phyloP scores from a whole-genome alignment of 1,139 yeast genomes.

The Sugiyamaella sp. region DNA sequence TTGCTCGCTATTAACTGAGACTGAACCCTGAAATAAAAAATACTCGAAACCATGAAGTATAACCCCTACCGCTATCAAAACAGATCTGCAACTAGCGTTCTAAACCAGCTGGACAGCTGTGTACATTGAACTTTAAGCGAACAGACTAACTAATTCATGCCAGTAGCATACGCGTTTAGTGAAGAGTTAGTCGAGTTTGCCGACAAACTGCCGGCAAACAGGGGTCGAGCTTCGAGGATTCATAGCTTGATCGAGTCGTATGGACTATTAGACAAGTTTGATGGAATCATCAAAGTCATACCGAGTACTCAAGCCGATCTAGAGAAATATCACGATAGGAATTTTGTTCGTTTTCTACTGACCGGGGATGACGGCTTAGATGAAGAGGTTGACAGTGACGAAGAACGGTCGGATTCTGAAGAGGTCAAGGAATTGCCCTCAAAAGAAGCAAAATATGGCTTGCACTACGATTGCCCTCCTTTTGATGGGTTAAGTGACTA shows the following conservation, averaged over 20 bases:
- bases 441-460: conserved; percentile 33
- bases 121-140: too few relatives aligned
- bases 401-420: conserved; percentile 15
- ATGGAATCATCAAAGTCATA: conserved; percentile 23
- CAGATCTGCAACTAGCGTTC: not conserved
- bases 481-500: conserved; percentile 60
- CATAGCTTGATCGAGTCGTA: conserved; percentile 50
- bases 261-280: conserved; percentile 39
- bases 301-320: conserved; percentile 39
- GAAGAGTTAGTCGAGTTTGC: conserved; percentile 42
- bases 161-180: conserved; percentile 38
- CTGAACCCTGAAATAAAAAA: too few relatives aligned
- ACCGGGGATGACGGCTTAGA: conserved; percentile 35
- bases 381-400: conserved; percentile 25
- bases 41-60: not conserved
- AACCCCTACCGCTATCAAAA: conserved; percentile 14
- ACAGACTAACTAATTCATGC: too few relatives aligned
- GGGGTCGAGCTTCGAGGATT: conserved; percentile 54
- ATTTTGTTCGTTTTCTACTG: conserved; percentile 45
- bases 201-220: conserved; percentile 57
- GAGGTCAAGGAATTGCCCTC: not conserved
- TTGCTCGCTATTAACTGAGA: too few relatives aligned
- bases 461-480: conserved; percentile 65
- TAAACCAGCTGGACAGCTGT: too few relatives aligned
- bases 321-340: conserved; percentile 46